Base-by-base conservation (phyloP, 1,139 yeast species). In the Entelexis paramagnoliae region DNA sequence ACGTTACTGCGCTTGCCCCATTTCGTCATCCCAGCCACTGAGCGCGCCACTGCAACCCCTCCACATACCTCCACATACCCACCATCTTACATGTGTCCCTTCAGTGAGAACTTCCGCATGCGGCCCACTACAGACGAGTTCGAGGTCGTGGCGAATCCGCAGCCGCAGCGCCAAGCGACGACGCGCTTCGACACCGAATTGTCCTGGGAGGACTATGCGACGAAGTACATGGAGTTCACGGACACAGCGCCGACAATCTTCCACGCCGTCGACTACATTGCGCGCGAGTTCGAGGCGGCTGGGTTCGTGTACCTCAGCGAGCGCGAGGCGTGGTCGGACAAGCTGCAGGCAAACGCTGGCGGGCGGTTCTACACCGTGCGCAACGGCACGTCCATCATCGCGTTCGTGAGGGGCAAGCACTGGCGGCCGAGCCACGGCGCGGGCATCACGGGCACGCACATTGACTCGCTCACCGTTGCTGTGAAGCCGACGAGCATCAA, bases 211-310 rank as follows among this genome's bases (percentile, higher is more conserved):
- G 62, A 61, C 32, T 62, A 66, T 53, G 66, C 72, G 13, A 51
- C 58, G 33, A 81, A 79, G 54, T 88, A 89, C 65, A 74, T 89
- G 55, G 78, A 81, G 57, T 91, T 85, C 65, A 83, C 89, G 64
- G 85, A 86, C 68, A 75, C 74, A 3, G 80, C 94, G 2, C 97
- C 96, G 39, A 86, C 97, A 0, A 95, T 95, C 0, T 91, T 83
- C 67, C 97, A 91, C 67, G 95, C 89, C 3, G 89, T 87, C 10
- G 75, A 77, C 51, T 73, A 75, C 33, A 79, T 83, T 48, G 60
- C 66, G 26, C 53, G 59, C 34, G 59, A 60, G 46, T 62, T 70
- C 36, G 66, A 64, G 50, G 61, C 55, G 14, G 61, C 63, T 19
- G 72, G 71, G 17, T 67, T 63, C 56, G 65, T 63, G 19, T 94